Conservation (phyloP, 345 rosid genomes). For the Lumnitzera littorea region DNA sequence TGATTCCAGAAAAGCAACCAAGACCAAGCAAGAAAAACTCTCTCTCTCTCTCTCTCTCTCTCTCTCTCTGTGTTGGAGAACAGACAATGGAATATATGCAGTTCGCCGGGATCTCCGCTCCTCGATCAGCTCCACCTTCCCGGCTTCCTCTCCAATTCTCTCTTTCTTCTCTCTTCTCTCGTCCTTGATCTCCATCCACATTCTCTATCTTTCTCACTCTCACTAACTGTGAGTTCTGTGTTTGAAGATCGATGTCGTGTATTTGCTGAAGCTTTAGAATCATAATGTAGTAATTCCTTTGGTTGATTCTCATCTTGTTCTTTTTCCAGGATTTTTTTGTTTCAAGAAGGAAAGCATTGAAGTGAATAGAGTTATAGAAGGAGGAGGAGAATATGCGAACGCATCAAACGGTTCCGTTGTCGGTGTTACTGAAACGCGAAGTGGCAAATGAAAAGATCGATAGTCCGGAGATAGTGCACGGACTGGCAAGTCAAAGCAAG, state of each 20-base stretch:
- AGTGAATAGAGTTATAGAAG: slow-evolving; percentile 2
- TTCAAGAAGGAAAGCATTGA: too few species aligned
- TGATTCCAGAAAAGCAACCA: too few species aligned
- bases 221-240: too few species aligned
- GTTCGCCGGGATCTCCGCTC: slow-evolving; percentile 48
- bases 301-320: not conserved
- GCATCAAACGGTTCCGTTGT: slow-evolving; percentile 83
- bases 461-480: slow-evolving; percentile 68
- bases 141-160: slow-evolving; percentile 7
- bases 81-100: slow-evolving; percentile 28
- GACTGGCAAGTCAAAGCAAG: slow-evolving; percentile 87
- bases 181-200: slow-evolving; percentile 8
- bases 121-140: slow-evolving; percentile 28
- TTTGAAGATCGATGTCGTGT: too few species aligned
- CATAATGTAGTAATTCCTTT: too few species aligned
- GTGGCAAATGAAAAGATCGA: slow-evolving; percentile 72
- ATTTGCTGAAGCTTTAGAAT: too few species aligned
- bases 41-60: not conserved
- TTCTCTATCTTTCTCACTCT: not conserved
- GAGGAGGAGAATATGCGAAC: slow-evolving; percentile 51
- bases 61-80: too few species aligned
- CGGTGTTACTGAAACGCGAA: slow-evolving; percentile 86
- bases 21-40: too few species aligned
- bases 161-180: slow-evolving; percentile 16
- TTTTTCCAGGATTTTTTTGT: too few species aligned